Evolutionary conservation across 148 eudicot species (phyloP).

Genomic region (Vaccinium darrowii): DNA sequence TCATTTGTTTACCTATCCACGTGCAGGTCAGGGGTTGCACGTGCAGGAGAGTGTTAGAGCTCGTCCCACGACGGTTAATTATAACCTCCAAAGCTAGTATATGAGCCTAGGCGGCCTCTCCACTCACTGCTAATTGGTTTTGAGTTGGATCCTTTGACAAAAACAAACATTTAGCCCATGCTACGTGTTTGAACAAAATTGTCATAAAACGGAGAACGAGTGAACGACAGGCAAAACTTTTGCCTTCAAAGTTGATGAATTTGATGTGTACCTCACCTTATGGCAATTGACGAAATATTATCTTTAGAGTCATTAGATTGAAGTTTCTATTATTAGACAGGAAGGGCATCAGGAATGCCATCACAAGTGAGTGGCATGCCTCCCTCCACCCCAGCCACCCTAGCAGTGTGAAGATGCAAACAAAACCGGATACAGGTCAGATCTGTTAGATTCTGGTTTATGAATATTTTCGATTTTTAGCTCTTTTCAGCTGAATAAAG

Average conservation of each 20-base stretch:
- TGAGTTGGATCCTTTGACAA: no score
- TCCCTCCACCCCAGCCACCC: not conserved
- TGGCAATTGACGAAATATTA: not conserved
- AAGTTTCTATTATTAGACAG: not conserved
- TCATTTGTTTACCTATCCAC: no score
- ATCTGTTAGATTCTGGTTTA: not conserved
- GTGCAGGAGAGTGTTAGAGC: no score
- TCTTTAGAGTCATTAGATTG: not conserved
- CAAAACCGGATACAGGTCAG: not conserved
- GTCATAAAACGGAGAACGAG: not conserved
- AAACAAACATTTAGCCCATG: not conserved
- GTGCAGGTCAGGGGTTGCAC: no score
- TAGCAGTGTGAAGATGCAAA: not conserved
- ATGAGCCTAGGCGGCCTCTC: no score
- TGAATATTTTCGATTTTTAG: not conserved
- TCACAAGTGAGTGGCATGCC: constrained; percentile 4
- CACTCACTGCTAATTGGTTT: no score
- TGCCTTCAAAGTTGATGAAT: not conserved
- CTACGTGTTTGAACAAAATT: constrained; percentile 7
- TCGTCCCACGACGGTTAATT: no score
- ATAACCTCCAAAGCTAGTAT: no score
- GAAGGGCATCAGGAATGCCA: not conserved
- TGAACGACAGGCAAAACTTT: not conserved
- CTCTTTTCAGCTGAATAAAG: not conserved
- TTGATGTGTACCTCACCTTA: not conserved